Percentiles rank a stretch among this genome's conserved stretches.
These are phyloP conservation scores for Ambrosia trifida DNA, from an alignment of 129 eudicot genomes.

Conservation along the genomic window DNA sequence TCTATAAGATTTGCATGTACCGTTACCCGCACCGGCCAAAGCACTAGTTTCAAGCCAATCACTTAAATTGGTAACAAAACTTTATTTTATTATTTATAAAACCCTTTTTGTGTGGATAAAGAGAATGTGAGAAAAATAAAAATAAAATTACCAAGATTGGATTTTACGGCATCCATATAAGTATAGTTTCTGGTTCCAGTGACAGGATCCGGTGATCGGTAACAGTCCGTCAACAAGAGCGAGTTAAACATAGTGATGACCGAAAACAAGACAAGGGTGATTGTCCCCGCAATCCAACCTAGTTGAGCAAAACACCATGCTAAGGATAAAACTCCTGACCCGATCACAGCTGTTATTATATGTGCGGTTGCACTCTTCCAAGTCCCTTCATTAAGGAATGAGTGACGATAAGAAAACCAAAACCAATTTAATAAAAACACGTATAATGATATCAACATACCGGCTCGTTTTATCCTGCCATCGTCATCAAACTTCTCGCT, in stretches of 20 bases:
- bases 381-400: constrained; percentile 41
- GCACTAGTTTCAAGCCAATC: not conserved
- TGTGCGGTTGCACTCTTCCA: constrained; percentile 63
- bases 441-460: not conserved
- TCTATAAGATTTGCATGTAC: not conserved
- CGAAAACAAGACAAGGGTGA: constrained; percentile 47
- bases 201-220: constrained; percentile 48
- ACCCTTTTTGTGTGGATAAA: not conserved
- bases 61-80: not conserved
- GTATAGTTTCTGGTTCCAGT: constrained; percentile 58
- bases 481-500: constrained; percentile 30
- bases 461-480: constrained; percentile 22
- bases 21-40: not conserved
- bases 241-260: constrained; percentile 54
- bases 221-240: constrained; percentile 58
- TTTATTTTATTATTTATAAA: not conserved
- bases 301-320: constrained; percentile 79
- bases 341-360: constrained; percentile 72
- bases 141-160: constrained; percentile 52
- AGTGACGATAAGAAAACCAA: not conserved
- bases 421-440: not conserved
- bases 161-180: constrained; percentile 59
- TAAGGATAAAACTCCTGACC: constrained; percentile 80
- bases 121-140: not conserved
- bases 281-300: constrained; percentile 71